phyloP scores from a whole-genome alignment of 176 grass and related monocot genomes.

The Eremochloa ophiuroides region DNA sequence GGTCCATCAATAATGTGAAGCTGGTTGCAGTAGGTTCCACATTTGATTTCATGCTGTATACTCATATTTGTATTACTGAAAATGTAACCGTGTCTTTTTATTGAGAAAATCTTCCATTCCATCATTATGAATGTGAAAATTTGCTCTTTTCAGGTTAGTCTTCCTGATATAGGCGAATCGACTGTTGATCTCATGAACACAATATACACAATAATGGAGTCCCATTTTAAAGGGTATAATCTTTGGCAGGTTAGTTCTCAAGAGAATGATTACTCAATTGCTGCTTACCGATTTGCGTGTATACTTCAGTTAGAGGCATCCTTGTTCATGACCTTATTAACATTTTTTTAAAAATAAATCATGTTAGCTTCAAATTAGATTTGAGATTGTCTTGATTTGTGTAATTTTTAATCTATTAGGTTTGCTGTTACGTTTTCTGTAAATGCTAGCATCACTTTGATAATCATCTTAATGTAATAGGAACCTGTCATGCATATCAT shows the following conservation, averaged over 20 bases:
- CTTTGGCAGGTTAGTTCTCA: constrained; percentile 82
- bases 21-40: constrained; percentile 67
- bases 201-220: constrained; percentile 56
- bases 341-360: background rate
- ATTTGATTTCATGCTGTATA: constrained; percentile 2
- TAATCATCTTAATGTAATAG: background rate
- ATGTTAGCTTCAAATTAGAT: background rate
- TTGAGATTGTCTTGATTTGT: background rate
- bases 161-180: constrained; percentile 66
- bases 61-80: constrained; percentile 17
- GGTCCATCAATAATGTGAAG: constrained; percentile 61
- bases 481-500: background rate
- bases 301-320: background rate
- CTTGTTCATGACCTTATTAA: background rate
- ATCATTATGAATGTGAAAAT: background rate
- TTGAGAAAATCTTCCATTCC: background rate
- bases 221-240: constrained; percentile 51
- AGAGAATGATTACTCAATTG: background rate
- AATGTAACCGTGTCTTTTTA: background rate
- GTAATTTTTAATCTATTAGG: background rate
- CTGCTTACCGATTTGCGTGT: background rate
- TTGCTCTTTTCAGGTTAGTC: constrained; percentile 59
- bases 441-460: background rate
- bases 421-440: background rate
- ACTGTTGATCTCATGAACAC: constrained; percentile 64